phyloP scores from a whole-genome alignment of 2,329 filamentous ascomycete genomes.

The Neofusicoccum sp. region DNA sequence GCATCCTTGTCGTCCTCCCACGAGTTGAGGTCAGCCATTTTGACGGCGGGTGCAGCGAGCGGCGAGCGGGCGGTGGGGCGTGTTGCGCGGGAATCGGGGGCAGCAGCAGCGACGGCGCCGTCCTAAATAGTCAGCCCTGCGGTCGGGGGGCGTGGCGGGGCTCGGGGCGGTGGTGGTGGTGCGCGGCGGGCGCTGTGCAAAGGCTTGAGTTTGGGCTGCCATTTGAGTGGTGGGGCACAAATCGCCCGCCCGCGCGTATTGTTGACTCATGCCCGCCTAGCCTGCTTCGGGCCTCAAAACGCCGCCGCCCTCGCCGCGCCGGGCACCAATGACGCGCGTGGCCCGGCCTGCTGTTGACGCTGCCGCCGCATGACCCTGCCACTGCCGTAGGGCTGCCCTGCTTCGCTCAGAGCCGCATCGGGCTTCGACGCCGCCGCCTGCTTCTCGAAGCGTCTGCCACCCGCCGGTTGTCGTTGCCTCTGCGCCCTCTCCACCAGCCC shows the following conservation, averaged over 20 bases:
- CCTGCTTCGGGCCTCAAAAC: not conserved
- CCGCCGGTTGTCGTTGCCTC: conserved; percentile 16
- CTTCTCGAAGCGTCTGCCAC: conserved; percentile 20
- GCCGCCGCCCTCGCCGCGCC: not conserved
- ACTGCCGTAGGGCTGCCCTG: no score
- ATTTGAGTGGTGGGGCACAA: conserved; percentile 15
- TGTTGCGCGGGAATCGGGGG: not conserved
- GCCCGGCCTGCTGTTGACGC: not conserved
- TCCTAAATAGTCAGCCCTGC: not conserved
- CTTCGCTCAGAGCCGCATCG: not conserved
- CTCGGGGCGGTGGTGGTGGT: not conserved
- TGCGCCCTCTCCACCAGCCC: not conserved
- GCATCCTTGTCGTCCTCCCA: conserved; percentile 84
- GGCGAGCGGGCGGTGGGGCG: not conserved
- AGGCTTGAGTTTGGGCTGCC: conserved; percentile 12
- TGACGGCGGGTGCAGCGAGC: conserved; percentile 19
- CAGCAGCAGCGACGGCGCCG: not conserved
- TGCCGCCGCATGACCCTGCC: not conserved
- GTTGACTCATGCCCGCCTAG: conserved; percentile 5
- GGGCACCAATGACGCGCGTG: conserved; percentile 16
- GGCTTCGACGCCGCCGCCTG: conserved; percentile 19
- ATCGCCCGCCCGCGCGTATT: not conserved
- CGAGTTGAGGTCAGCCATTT: conserved; percentile 87
- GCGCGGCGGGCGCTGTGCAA: not conserved
- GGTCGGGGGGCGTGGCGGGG: not conserved